phyloP scores from a whole-genome alignment of 2,329 filamentous ascomycete species.

The Byssoonygena ceratinophila region DNA sequence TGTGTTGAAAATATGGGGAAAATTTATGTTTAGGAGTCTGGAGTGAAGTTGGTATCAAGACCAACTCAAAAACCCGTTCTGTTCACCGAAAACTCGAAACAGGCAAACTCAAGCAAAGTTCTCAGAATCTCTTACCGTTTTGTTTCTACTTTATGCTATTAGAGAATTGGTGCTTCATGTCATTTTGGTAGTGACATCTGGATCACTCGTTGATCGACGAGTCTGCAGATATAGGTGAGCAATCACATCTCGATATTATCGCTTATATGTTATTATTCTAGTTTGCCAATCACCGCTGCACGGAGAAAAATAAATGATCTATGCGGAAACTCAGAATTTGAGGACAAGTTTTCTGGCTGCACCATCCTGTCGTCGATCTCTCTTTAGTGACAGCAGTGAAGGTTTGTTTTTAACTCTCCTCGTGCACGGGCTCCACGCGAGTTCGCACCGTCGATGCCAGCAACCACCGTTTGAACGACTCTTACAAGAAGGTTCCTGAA shows the following conservation, averaged over 20 bases:
- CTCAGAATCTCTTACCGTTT: neutral
- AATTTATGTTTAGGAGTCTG: neutral
- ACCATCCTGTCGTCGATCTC: neutral
- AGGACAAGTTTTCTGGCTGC: neutral
- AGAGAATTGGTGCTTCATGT: no score
- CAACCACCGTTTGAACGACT: neutral
- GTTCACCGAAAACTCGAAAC: slow-evolving; percentile 2
- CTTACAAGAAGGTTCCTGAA: neutral
- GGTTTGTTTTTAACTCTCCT: neutral
- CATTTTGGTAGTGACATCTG: neutral
- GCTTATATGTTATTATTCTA: no score
- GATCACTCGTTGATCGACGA: neutral
- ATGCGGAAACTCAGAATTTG: neutral
- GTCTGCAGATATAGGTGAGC: neutral
- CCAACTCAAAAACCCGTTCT: neutral
- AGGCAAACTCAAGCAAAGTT: neutral
- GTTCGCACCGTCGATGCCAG: slow-evolving; percentile 1
- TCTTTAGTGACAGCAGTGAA: neutral
- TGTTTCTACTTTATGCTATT: no score
- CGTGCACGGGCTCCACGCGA: neutral
- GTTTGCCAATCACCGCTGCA: neutral
- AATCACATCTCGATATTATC: neutral
- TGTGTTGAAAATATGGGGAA: neutral
- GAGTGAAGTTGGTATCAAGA: neutral
- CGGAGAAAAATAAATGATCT: neutral